Base-by-base conservation (phyloP, 1,284 basidiomycete genomes). In the Exobasidium rhododendri region DNA sequence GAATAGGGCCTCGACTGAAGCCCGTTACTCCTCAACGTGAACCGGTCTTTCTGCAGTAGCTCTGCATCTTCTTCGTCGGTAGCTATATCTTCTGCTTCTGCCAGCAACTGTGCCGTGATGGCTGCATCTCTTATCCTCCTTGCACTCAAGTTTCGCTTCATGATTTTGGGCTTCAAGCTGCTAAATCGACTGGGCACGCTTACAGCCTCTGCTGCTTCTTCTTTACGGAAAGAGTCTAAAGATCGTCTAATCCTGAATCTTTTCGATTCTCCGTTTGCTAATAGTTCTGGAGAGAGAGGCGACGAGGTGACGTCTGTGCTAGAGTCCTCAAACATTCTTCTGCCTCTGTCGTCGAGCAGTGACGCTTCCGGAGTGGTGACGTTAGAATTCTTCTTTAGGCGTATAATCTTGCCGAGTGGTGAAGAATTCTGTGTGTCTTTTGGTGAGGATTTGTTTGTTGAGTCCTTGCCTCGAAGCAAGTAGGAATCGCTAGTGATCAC, bases 141-240 rank as follows among this genome's bases (percentile, higher is more conserved):
- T 7, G 47, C 35, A 40, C 7, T 40, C 7, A 40, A 17, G 35
- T 17, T 40, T 26, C 26, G 22, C 28, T 50, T 50, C n/a, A 50
- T 26, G 4, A 28, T 28, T 50, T 50, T 50, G 13, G 47, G 47
- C 13, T 17, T 50, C 47, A 55, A 44, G 29, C 52, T 55, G 30
- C 52, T 55, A 14, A 55, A 40, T 55, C 52, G 20, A 29, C 29
- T 31, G 2, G 52, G 52, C 3, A 55, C 52, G 35, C 17, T 55
- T 11, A 44, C 31, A 31, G 31, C 52, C 28, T 55, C 52, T 6
- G 31, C 29, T 35, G 52, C 52, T 20, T 55, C 52, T 20, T 55
- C 52, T 44, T 26, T 31, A 14, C 13, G n/a, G 22, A 32, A 14
- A 6, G 52, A 26, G 3, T 55, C 52, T 44, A 31, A 55, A 22